These are phyloP conservation scores for Talaromyces thailandensis DNA, from an alignment of 495 filamentous ascomycete species.

Conservation along the genomic window DNA sequence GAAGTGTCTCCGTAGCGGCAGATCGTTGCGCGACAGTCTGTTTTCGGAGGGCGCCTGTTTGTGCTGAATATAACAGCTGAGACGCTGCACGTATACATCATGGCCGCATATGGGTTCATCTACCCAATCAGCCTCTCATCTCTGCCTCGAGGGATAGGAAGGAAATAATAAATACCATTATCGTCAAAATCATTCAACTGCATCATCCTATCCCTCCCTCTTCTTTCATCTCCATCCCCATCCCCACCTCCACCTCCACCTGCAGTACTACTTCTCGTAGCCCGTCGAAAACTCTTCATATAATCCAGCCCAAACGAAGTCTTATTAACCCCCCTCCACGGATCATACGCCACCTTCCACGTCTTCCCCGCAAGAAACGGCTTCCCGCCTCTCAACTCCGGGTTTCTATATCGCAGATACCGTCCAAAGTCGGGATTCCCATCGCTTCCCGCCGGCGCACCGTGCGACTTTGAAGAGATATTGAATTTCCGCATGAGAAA, in stretches of 20 bases:
- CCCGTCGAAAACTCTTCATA: conserved; percentile 28
- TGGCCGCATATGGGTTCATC: conserved; percentile 26
- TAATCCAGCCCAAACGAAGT: conserved; percentile 46
- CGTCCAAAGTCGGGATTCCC: conserved; percentile 40
- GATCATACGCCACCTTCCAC: conserved; percentile 40
- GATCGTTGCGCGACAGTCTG: not conserved
- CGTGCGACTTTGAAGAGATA: conserved; percentile 14
- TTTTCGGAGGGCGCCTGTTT: conserved; percentile 16
- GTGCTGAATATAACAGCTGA: conserved; percentile 33
- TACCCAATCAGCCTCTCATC: not conserved
- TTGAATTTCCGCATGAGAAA: conserved; percentile 46
- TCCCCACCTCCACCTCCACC: not conserved
- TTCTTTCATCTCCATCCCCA: conserved; percentile 5
- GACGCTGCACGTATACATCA: conserved; percentile 35
- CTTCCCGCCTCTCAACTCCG: conserved; percentile 37
- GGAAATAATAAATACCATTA: conserved; percentile 22
- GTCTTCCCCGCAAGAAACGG: conserved; percentile 39
- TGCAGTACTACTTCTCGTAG: not conserved
- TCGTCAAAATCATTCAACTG: conserved; percentile 41
- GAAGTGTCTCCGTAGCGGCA: not conserved
- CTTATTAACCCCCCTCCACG: conserved; percentile 41
- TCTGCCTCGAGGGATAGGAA: not conserved
- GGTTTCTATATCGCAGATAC: conserved; percentile 37
- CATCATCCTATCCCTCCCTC: conserved; percentile 28
- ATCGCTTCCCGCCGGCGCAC: conserved; percentile 19